These are phyloP conservation scores for Nitzschia putrida DNA, from an alignment of 108 stramenopile species.

Conservation along the genomic window DNA sequence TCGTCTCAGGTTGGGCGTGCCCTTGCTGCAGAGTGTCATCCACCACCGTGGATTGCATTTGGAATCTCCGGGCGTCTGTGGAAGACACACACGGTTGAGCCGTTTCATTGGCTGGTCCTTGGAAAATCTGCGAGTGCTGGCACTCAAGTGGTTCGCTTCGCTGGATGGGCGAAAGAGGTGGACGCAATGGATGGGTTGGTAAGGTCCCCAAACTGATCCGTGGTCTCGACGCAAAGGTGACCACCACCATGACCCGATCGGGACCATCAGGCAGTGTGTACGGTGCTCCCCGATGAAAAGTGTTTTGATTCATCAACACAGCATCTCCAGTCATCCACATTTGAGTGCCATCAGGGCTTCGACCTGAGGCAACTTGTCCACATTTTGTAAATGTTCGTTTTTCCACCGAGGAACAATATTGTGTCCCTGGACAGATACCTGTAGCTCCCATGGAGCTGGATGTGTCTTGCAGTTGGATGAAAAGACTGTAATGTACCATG, in stretches of 20 bases:
- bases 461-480: conserved; percentile 55
- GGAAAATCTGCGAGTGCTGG: background rate
- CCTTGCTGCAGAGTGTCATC: background rate
- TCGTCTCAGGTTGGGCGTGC: no score
- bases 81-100: background rate
- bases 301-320: conserved; percentile 56
- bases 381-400: conserved; percentile 18
- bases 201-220: background rate
- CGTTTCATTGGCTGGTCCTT: background rate
- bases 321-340: conserved; percentile 48
- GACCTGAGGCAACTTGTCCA: conserved; percentile 26
- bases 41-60: background rate
- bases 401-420: conserved; percentile 28
- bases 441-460: conserved; percentile 53
- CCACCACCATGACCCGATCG: conserved; percentile 50
- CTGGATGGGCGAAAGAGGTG: background rate
- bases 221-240: conserved; percentile 62
- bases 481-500: conserved; percentile 30
- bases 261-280: conserved; percentile 35
- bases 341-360: background rate
- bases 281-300: conserved; percentile 47
- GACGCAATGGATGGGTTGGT: background rate
- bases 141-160: background rate
- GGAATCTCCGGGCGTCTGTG: conserved; percentile 12
- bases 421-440: conserved; percentile 55